Percentiles rank a stretch among this genome's conserved stretches.
phyloP scores from a whole-genome alignment of 2,329 filamentous ascomycete species.

The Venturia asperata region DNA sequence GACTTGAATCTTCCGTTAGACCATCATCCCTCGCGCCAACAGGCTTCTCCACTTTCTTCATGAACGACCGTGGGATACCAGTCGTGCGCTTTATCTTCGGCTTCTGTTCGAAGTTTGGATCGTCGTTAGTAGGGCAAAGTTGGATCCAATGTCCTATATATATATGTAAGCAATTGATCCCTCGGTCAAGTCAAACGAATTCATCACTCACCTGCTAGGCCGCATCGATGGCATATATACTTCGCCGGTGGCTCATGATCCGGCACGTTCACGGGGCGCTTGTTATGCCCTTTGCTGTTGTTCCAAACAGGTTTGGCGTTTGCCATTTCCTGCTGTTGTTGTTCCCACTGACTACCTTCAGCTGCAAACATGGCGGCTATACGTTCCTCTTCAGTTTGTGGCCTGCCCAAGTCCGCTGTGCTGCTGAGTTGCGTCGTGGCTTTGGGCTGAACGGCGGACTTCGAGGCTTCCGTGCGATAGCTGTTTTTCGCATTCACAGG shows the following conservation, averaged over 20 bases:
- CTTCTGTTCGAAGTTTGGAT: slow-evolving; percentile 89
- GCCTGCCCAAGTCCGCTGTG: slow-evolving; percentile 54
- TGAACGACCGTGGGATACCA: slow-evolving; percentile 88
- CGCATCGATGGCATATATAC: slow-evolving; percentile 94
- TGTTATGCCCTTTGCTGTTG: slow-evolving; percentile 23
- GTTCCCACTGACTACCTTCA: slow-evolving; percentile 85
- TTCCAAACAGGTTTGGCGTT: slow-evolving; percentile 39
- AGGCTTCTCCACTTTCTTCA: slow-evolving; percentile 90
- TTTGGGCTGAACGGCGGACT: slow-evolving; percentile 30
- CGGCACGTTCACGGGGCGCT: slow-evolving; percentile 65
- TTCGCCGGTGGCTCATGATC: slow-evolving; percentile 89
- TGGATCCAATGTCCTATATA: slow-evolving; percentile 86
- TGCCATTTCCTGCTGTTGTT: slow-evolving; percentile 88
- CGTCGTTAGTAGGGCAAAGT: slow-evolving; percentile 94
- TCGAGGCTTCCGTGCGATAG: slow-evolving; percentile 55
- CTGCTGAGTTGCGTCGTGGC: slow-evolving; percentile 31
- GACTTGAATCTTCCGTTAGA: slow-evolving; percentile 70
- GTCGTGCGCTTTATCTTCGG: slow-evolving; percentile 93
- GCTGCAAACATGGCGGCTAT: slow-evolving; percentile 88
- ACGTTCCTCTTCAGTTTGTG: slow-evolving; percentile 88
- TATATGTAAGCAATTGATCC: slow-evolving; percentile 27
- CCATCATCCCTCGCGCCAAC: slow-evolving; percentile 61
- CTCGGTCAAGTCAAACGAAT: not conserved
- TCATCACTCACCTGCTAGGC: slow-evolving; percentile 62
- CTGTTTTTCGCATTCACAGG: slow-evolving; percentile 79